Conservation (phyloP, 208 protist species). For the Strigomonas galati region DNA sequence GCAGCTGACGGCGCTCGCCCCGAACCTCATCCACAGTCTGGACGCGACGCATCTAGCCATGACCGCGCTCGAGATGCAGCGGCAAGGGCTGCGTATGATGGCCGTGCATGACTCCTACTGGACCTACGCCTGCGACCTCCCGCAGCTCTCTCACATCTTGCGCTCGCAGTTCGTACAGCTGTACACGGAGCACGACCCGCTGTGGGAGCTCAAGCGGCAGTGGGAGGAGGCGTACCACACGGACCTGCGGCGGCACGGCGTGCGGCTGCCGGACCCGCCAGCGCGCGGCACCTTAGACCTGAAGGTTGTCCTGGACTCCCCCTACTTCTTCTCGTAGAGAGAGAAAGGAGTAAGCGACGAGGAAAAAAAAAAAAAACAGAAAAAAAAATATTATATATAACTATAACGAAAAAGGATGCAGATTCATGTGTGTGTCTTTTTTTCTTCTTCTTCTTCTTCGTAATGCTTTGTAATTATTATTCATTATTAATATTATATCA, state of each 20-base stretch:
- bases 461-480: background rate
- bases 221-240: constrained; percentile 89
- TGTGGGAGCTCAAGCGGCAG: constrained; percentile 92
- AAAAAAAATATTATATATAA: constrained; percentile 4
- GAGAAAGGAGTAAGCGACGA: background rate
- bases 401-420: background rate
- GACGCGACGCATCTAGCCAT: constrained; percentile 98
- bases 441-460: constrained; percentile 10
- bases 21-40: constrained; percentile 98
- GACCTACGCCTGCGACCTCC: constrained; percentile 95
- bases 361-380: constrained; percentile 7
- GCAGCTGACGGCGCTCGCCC: constrained; percentile 95
- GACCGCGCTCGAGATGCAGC: constrained; percentile 93
- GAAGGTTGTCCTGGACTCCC: constrained; percentile 80
- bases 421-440: background rate
- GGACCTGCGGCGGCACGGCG: constrained; percentile 80
- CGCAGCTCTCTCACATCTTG: constrained; percentile 90
- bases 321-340: constrained; percentile 91
- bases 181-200: constrained; percentile 90
- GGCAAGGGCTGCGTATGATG: constrained; percentile 89
- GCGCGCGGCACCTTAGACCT: constrained; percentile 84
- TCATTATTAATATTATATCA: background rate
- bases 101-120: constrained; percentile 99
- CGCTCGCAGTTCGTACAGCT: constrained; percentile 96
- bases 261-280: constrained; percentile 83